Base-by-base conservation (phyloP, 116 monocot genomes). In the Posidonia oceanica region DNA sequence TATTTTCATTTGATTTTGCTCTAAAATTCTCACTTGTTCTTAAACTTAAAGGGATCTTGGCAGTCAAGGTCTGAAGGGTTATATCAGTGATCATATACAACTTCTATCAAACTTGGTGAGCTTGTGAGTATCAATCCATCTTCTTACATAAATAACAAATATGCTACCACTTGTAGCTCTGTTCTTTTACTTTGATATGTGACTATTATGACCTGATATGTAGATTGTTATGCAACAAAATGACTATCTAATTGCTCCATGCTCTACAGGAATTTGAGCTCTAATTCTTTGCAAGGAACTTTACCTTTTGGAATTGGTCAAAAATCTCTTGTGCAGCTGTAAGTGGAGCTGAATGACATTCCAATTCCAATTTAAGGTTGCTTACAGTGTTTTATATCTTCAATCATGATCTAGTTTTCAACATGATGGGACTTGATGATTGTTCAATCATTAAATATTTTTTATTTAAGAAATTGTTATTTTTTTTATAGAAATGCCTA, bases 211-310 rank as follows among this genome's bases (percentile, higher is more conserved):
- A 29, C 1, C 29, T 29, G 29, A 29, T 29, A 29, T 29, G 29
- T 29, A 0, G 29, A 29, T 29, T 29, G 29, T 29, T 29, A 29
- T 29, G 29, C 29, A 29, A 29, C 29, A 29, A 29, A 29, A 29
- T 29, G 29, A 29, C 29, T 29, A 29, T 29, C 29, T 29, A 29
- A 29, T 29, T 61, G 7, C 61, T 61, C 61, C 23, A 36, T 62
- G 54, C 29, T 69, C 12, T 75, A 55, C 75, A 92, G 92, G 79
- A 93, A 93, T 62, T 79, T 88, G 68, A 93, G 93, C 84, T 88
- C 85, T 71, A 93, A 88, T 68, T 86, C 82, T 52, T 72, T 88
- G 75, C 76, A 57, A 72, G 93, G 93, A 77, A 77, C 60, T 64
- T 77, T 93, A 77, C 86, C 93, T 37, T 63, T 75, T 14, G 82